A percentile compares a stretch with the other conserved stretches of the same genome.
Evolutionary conservation across 495 filamentous ascomycete species (phyloP).

Genomic region (Amniculicola lignicola): DNA sequence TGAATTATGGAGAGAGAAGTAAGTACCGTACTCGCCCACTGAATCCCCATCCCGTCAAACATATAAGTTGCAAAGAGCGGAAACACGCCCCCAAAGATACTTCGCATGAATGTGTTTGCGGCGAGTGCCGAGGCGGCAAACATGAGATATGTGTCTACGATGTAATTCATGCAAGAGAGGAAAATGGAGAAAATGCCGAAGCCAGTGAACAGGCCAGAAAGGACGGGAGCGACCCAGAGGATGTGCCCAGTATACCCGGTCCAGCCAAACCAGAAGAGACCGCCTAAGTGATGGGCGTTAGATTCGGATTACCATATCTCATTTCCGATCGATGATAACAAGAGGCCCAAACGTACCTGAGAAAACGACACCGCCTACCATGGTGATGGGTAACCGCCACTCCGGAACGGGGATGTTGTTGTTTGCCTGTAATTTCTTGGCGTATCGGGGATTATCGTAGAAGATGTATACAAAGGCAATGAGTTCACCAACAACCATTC

Average conservation of each 20-base stretch:
- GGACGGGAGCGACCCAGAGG: slow-evolving; percentile 25
- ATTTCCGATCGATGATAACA: not conserved
- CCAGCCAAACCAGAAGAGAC: slow-evolving; percentile 34
- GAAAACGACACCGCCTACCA: slow-evolving; percentile 22
- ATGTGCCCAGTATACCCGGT: slow-evolving; percentile 14
- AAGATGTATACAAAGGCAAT: slow-evolving; percentile 43
- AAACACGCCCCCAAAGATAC: slow-evolving; percentile 35
- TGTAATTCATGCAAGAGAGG: slow-evolving; percentile 26
- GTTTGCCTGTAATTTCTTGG: slow-evolving; percentile 54
- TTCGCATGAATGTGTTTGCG: slow-evolving; percentile 41
- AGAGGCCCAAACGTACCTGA: slow-evolving; percentile 1
- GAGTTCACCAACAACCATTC: slow-evolving; percentile 46
- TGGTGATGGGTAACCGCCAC: slow-evolving; percentile 24
- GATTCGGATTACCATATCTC: too few species aligned
- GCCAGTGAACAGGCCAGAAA: slow-evolving; percentile 25
- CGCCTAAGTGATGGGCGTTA: not conserved
- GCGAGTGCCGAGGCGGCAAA: slow-evolving; percentile 39
- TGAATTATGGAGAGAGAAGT: too few species aligned
- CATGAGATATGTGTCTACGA: slow-evolving; percentile 32
- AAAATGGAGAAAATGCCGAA: slow-evolving; percentile 33
- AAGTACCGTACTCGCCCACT: slow-evolving; percentile 27
- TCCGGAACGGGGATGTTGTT: slow-evolving; percentile 32
- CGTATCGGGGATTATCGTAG: slow-evolving; percentile 39
- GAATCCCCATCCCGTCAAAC: slow-evolving; percentile 31
- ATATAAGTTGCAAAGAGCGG: slow-evolving; percentile 41